Base-by-base conservation (phyloP, 352 stramenopile species). In the Pythium dissotocum region DNA sequence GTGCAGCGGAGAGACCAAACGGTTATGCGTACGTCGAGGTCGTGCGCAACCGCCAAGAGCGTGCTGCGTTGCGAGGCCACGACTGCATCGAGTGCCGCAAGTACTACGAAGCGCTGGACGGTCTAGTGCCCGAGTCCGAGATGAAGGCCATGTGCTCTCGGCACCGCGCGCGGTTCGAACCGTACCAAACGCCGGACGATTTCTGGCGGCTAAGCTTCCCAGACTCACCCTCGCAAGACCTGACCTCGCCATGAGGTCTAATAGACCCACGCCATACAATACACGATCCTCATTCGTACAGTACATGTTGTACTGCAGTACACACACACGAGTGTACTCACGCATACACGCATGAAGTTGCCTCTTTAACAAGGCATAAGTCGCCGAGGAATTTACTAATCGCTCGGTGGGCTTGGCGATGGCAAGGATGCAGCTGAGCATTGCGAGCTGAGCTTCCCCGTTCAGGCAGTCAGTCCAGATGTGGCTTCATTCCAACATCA, bases 151-250 rank as follows among this genome's bases (percentile, higher is more conserved):
- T 75, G 38, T 95, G 87, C 62, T 95, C 87, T 33, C 83, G 87
- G 8, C 87, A 95, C 68, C 87, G 87, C 14, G 87, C 87, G 8
- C 74, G 80, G 54, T 90, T 83, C 36, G 75, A 91, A 55, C 85
- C 82, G 26, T 90, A 90, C 66, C 72, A 91, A 46, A 95, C 87
- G n/a, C 87, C 87, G 7, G 85, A 95, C 57, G 87, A 92, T 63
- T 95, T 94, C 61, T 95, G 87, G 87, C 77, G 85, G 26, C 69
- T 95, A 18, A 95, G 80, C 59, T 95, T 95, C 68, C 85, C 87
- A 2, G 87, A 95, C 61, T 93, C 84, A 33, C 52, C 63, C 21
- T 57, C 67, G 35, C 30, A 70, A 14, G 24, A 30, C 24, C 44
- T 21, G 5, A 18, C 35, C 4, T 59, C 55, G 16, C 53, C 62